Evolutionary conservation across 179 eudicot genomes (phyloP), one percentile per base, ranked within the genome.

Genomic region (Silene vulgaris): DNA sequence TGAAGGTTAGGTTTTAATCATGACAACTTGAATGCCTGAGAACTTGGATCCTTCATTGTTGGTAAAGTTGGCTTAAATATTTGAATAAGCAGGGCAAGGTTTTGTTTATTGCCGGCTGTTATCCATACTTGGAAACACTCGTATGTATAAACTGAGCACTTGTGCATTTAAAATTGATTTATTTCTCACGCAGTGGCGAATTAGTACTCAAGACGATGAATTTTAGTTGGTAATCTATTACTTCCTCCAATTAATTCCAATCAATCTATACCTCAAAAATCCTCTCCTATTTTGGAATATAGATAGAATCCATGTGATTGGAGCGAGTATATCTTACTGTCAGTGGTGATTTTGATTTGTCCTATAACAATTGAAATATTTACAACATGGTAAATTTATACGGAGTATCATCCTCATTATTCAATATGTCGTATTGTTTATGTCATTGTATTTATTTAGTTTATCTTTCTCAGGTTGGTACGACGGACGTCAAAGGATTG

Each of bases 401-500:
- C 7, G 6, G 30, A 11, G 1, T 11, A 23, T 63, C 14, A n/a
- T n/a, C 60, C 60, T 56, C 20, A 7, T 56, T 9, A 16, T 56
- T 13, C 56, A n/a, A 16, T 54, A 14, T 16, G 60, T 9, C 60
- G 6, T 16, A 56, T 56, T 56, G 60, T 14, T 14, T 56, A 54
- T 1, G 19, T 56, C 60, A 14, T 56, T 56, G 60, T 56, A 56
- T 56, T 56, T 56, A 56, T 1, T 16, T 56, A 8, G 5, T 56
- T 14, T 56, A 74, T 17, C 69, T 1, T 78, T 45, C 63, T 65
- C 77, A 95, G 99, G 90, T 95, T 81, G 96, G 91, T 64, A 74
- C 79, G 20, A 88, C 85, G 80, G 99, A 95, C 80, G 82, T 84
- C 71, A 92, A 81, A 85, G 90, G 88, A 21, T 71, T 88, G 80